Conservation (phyloP, 2,329 filamentous ascomycete genomes). For the Aspergillus terreus region DNA sequence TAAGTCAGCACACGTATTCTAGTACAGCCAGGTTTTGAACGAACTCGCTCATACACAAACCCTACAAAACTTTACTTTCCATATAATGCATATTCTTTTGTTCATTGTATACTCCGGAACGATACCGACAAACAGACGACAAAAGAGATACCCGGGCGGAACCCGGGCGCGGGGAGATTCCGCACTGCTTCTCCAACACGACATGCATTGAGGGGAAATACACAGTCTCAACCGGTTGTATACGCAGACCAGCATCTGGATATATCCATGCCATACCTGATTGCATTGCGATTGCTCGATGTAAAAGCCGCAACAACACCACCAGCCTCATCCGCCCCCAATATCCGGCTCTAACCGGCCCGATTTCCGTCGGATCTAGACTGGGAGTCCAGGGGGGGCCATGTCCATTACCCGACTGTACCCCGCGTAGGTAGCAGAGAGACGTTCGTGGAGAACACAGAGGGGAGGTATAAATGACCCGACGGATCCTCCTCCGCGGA, state of each 20-base stretch:
- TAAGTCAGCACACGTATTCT: too few relatives aligned
- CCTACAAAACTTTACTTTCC: too few relatives aligned
- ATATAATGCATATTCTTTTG: too few relatives aligned
- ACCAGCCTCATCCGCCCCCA: not conserved
- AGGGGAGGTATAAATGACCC: not conserved
- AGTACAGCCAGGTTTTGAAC: too few relatives aligned
- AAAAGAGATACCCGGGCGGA: slow-evolving; percentile 9
- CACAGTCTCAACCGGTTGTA: too few relatives aligned
- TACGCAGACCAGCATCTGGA: too few relatives aligned
- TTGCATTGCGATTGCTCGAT: not conserved
- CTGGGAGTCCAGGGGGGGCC: not conserved
- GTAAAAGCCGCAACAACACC: not conserved
- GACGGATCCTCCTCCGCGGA: not conserved
- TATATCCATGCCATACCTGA: too few relatives aligned
- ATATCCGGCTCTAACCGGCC: slow-evolving; percentile 7
- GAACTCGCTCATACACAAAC: too few relatives aligned
- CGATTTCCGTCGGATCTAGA: slow-evolving; percentile 5
- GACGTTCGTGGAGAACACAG: not conserved
- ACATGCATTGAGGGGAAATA: too few relatives aligned
- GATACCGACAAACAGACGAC: not conserved
- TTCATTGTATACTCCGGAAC: too few relatives aligned
- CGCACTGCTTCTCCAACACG: slow-evolving; percentile 1
- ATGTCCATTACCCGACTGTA: not conserved
- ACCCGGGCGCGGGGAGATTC: slow-evolving; percentile 6
- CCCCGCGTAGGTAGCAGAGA: not conserved